Conservation (phyloP, 805 yeast genomes). For the Lachancea lanzarotensis region DNA sequence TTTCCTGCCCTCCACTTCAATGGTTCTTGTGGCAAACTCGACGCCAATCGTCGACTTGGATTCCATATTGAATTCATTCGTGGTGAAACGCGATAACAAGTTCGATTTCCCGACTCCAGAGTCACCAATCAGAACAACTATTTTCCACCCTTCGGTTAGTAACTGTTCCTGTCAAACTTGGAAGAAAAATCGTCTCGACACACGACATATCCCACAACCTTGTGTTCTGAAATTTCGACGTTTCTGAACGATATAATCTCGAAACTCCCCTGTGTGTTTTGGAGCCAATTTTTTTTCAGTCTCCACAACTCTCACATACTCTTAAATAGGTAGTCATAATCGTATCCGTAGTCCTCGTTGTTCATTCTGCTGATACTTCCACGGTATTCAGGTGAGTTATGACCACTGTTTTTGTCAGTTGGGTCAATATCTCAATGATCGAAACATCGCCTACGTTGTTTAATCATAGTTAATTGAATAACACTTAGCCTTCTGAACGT, state of each 20-base stretch:
- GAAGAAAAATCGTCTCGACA: too few species aligned
- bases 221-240: too few species aligned
- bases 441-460: background rate
- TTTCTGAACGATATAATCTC: too few species aligned
- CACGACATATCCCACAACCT: background rate
- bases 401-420: background rate
- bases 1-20: conserved; percentile 76
- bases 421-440: background rate
- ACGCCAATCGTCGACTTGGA: conserved; percentile 95
- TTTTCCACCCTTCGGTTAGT: background rate
- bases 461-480: background rate
- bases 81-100: conserved; percentile 84
- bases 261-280: background rate
- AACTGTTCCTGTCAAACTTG: too few species aligned
- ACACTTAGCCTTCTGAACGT: too few species aligned
- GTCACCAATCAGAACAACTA: conserved; percentile 91
- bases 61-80: conserved; percentile 92
- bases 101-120: conserved; percentile 97
- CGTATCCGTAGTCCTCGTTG: conserved; percentile 64
- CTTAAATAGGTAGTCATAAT: conserved; percentile 89
- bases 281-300: background rate
- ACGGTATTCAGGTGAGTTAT: background rate
- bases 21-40: conserved; percentile 94
- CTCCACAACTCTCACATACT: conserved; percentile 31
- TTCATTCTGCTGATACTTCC: conserved; percentile 17